Percentiles rank a stretch among this genome's conserved stretches.
phyloP scores from a whole-genome alignment of 495 filamentous ascomycete species.

The Xylaria bambusicola region DNA sequence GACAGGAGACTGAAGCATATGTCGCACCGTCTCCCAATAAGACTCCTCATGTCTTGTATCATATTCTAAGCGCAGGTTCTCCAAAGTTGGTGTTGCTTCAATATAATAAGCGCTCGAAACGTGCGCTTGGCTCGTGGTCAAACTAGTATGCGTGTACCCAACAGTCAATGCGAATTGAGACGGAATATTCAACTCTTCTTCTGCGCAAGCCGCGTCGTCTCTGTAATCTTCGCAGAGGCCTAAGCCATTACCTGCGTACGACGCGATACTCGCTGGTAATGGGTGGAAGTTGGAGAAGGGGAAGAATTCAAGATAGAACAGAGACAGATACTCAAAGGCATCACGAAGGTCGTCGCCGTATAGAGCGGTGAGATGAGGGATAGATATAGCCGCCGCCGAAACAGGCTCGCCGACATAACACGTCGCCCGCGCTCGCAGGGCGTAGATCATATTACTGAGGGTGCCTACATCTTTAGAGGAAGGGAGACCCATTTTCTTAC shows the following conservation, averaged over 20 bases:
- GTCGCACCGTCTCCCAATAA: conserved; percentile 17
- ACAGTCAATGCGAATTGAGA: neutral
- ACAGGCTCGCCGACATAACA: conserved; percentile 19
- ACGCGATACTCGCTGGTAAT: neutral
- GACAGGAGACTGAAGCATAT: conserved; percentile 14
- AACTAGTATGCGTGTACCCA: neutral
- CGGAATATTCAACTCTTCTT: neutral
- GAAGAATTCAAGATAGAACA: conserved; percentile 14
- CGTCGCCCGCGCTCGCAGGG: conserved; percentile 10
- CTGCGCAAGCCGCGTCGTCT: neutral
- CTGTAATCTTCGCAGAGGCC: conserved; percentile 19
- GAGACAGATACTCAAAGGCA: conserved; percentile 19
- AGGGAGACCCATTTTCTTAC: conserved; percentile 15
- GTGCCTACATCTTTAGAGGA: conserved; percentile 19
- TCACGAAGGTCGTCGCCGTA: conserved; percentile 20
- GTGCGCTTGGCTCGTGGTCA: neutral
- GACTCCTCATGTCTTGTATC: conserved; percentile 8
- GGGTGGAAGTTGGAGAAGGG: neutral
- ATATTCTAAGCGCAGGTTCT: conserved; percentile 12
- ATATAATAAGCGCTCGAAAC: neutral
- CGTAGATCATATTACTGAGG: conserved; percentile 18
- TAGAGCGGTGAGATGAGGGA: conserved; percentile 20
- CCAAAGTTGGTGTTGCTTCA: neutral
- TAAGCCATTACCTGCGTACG: conserved; percentile 17
- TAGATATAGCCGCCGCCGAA: conserved; percentile 17